Base-by-base conservation (phyloP, 148 eudicot genomes). In the Linanthus parryae region DNA sequence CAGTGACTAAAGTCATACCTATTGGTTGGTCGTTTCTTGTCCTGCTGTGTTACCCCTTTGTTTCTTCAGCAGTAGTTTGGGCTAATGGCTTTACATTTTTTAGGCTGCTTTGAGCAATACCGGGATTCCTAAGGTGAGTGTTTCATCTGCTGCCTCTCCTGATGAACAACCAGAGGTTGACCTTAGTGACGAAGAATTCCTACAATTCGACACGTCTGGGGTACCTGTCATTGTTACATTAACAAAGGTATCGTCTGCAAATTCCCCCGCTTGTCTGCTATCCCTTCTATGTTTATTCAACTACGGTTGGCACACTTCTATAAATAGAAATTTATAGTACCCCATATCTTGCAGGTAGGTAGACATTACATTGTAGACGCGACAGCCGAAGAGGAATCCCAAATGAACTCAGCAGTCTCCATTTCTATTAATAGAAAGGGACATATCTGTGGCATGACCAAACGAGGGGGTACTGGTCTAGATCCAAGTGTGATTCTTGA, bases 61-160 rank as follows among this genome's bases (percentile, higher is more conserved):
- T n/a, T n/a, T n/a, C n/a, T n/a, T n/a, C n/a, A n/a, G n/a, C n/a
- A n/a, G n/a, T n/a, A n/a, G n/a, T n/a, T n/a, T n/a, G n/a, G n/a
- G n/a, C n/a, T n/a, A n/a, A n/a, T n/a, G n/a, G n/a, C n/a, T 4
- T n/a, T 50, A 16, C 17, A 29, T 20, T 29, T 26, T 30, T 14
- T 35, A 88, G 99, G 96, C 96, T 62, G 96, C 99, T 51, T 59
- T 88, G 62, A 82, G 91, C 69, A 80, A 84, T 61, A 82, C 96
- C 2, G 88, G 82, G 18, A 73, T 88, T 61, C 95, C 95, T 66
- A 81, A 73, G 78, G 91, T 80, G 54, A 56, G 73, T 56, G 76
- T 92, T 48, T 75, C 84, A 56, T 68, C 82, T 20, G 75, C 59
- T 36, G 77, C 79, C 48, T 47, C 88, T 17, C 63, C 86, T 17